Conservation (phyloP, 768 basidiomycete species). For the Hydnum rufescens region DNA sequence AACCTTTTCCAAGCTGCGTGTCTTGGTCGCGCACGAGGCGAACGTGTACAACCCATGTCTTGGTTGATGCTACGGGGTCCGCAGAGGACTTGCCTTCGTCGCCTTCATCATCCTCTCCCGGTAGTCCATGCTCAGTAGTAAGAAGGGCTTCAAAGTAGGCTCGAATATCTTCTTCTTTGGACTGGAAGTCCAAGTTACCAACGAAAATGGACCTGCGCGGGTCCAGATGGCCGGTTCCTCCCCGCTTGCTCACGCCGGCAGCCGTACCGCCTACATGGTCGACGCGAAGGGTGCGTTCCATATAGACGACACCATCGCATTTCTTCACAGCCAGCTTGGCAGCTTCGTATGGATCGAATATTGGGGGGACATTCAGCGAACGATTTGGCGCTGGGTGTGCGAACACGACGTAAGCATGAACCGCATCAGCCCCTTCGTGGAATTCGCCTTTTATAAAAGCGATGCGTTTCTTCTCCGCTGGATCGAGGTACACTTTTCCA, state of each 20-base stretch:
- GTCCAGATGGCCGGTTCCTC: conserved; percentile 24
- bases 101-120: conserved; percentile 5
- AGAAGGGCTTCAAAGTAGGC: conserved; percentile 70
- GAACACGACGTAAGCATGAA: conserved; percentile 86
- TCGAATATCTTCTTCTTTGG: conserved; percentile 76
- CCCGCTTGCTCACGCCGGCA: conserved; percentile 13
- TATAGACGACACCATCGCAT: conserved; percentile 52
- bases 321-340: conserved; percentile 35
- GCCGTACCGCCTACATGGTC: conserved; percentile 34
- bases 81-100: conserved; percentile 7
- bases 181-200: conserved; percentile 81
- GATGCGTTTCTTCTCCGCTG: conserved; percentile 78
- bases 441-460: conserved; percentile 89
- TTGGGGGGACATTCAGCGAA: background rate
- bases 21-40: conserved; percentile 24
- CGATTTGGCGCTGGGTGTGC: conserved; percentile 30
- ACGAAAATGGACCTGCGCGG: conserved; percentile 77
- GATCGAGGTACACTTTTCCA: conserved; percentile 33
- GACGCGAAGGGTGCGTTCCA: conserved; percentile 61
- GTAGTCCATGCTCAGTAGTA: conserved; percentile 8
- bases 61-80: background rate
- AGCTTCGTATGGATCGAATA: conserved; percentile 31
- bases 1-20: conserved; percentile 27
- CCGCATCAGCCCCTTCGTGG: conserved; percentile 51
- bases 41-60: conserved; percentile 19